phyloP scores from a whole-genome alignment of 345 rosid genomes.

The Syzygium aromaticum region DNA sequence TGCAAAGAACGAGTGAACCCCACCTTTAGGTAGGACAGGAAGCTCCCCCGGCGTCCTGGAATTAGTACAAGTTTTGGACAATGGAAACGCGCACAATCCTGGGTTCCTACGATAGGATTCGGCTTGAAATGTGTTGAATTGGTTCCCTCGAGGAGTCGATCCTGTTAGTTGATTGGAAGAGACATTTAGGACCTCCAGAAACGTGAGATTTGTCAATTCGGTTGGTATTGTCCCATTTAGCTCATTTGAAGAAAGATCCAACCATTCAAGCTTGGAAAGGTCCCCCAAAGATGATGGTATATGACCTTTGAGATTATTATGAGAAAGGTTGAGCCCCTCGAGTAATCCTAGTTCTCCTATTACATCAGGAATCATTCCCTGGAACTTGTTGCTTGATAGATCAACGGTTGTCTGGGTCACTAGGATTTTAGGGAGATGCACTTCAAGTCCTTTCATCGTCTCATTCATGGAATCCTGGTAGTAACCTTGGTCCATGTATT shows the following conservation, averaged over 20 bases:
- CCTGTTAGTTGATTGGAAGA: neutral
- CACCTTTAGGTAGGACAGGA: neutral
- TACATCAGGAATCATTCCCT: neutral
- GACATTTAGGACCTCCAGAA: neutral
- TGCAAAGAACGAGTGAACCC: neutral
- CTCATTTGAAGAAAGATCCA: neutral
- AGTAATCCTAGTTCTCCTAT: neutral
- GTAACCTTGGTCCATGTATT: neutral
- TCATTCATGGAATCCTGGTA: neutral
- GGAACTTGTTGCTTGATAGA: neutral
- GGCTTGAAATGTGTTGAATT: neutral
- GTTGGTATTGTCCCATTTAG: neutral
- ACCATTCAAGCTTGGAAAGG: neutral
- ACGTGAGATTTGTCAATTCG: neutral
- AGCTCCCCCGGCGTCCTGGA: neutral
- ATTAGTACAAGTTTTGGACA: neutral
- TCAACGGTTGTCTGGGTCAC: neutral
- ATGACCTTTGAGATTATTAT: neutral
- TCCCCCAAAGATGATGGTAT: neutral
- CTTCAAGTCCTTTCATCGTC: neutral
- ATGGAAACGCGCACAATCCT: neutral
- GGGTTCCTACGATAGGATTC: neutral
- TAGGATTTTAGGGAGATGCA: neutral
- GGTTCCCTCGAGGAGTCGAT: neutral
- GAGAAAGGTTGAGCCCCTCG: conserved; percentile 2